Conservation (phyloP, 2,329 filamentous ascomycete genomes). For the Talaromyces funiculosus region DNA sequence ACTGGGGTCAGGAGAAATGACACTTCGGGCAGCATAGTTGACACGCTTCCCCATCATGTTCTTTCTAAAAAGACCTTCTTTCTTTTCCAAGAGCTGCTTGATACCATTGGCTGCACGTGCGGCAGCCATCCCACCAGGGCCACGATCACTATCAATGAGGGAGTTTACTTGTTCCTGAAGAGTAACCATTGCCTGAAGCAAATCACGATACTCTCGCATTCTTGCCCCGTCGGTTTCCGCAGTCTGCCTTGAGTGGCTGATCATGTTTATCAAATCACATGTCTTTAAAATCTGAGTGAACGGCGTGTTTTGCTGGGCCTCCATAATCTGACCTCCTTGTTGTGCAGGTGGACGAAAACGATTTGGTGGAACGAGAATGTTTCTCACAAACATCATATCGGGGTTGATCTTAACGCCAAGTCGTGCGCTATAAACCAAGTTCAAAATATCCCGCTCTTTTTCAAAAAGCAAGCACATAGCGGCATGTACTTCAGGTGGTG, state of each 20-base stretch:
- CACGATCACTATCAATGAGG: slow-evolving; percentile 85
- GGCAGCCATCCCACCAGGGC: slow-evolving; percentile 73
- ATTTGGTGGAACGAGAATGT: slow-evolving; percentile 84
- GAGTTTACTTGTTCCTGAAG: slow-evolving; percentile 88
- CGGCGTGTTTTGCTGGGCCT: slow-evolving; percentile 79
- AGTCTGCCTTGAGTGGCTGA: slow-evolving; percentile 62
- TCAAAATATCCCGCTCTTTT: slow-evolving; percentile 76
- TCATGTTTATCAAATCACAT: slow-evolving; percentile 67
- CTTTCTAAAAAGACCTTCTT: slow-evolving; percentile 95
- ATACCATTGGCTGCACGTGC: slow-evolving; percentile 84
- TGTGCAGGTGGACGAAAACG: slow-evolving; percentile 81
- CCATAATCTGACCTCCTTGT: slow-evolving; percentile 75
- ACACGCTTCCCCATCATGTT: slow-evolving; percentile 99
- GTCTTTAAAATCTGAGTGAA: slow-evolving; percentile 79
- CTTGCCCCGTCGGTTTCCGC: slow-evolving; percentile 42
- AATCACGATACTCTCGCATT: slow-evolving; percentile 62
- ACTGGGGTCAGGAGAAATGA: slow-evolving; percentile 97
- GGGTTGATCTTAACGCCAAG: slow-evolving; percentile 61
- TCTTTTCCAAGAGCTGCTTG: slow-evolving; percentile 97
- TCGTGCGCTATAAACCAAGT: slow-evolving; percentile 77
- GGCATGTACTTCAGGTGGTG: slow-evolving; percentile 74
- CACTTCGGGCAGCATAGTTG: slow-evolving; percentile 93
- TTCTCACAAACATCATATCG: slow-evolving; percentile 92
- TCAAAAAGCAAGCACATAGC: slow-evolving; percentile 74
- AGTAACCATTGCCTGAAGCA: slow-evolving; percentile 74